Evolutionary conservation across 257 asterid genomes (phyloP).

Genomic region (Fraxinus excelsior): DNA sequence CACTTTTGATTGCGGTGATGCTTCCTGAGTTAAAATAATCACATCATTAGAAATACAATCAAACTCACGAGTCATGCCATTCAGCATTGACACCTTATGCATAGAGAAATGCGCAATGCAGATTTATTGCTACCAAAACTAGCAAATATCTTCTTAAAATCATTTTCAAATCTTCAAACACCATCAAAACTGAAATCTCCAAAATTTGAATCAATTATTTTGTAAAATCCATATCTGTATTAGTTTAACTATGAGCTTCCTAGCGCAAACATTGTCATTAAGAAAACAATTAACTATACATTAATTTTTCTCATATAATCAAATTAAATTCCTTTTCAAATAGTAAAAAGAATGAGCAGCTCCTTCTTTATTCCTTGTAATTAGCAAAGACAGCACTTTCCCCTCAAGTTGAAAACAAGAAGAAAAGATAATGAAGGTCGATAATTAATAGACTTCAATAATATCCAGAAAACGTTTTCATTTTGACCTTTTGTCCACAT

Average conservation of each 20-base stretch:
- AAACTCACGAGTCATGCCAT: background rate
- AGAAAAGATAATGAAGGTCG: background rate
- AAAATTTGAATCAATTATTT: background rate
- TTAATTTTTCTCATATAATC: background rate
- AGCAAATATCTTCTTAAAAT: background rate
- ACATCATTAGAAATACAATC: background rate
- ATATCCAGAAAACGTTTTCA: background rate
- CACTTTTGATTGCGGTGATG: constrained; percentile 74
- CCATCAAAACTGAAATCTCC: background rate
- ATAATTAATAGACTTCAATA: background rate
- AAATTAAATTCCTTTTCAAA: background rate
- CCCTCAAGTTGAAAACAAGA: background rate
- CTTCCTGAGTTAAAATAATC: constrained; percentile 48
- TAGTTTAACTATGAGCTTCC: background rate
- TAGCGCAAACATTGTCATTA: background rate
- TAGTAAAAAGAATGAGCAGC: background rate
- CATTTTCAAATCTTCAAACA: background rate
- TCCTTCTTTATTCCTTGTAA: background rate
- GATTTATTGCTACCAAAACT: background rate
- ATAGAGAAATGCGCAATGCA: background rate
- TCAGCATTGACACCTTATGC: background rate
- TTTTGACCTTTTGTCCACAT: background rate
- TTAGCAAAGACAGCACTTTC: background rate
- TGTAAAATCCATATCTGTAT: background rate
- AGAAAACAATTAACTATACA: background rate